Conservation (phyloP, 345 rosid genomes). For the Populus alba region DNA sequence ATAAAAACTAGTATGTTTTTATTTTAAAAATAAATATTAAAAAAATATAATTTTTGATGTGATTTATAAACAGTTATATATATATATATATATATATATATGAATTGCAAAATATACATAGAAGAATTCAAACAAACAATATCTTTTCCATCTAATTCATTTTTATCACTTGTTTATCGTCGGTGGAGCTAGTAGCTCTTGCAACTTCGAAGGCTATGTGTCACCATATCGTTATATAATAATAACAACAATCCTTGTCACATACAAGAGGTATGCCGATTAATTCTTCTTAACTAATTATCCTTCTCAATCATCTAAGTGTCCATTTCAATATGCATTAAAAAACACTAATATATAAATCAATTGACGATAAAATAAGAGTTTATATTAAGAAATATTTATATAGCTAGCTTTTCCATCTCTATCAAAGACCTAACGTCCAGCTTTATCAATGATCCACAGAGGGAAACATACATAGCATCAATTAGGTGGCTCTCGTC, state of each 20-base stretch:
- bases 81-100: no score
- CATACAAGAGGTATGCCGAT: not conserved
- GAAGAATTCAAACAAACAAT: no score
- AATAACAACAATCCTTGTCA: not conserved
- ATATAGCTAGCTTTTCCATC: not conserved
- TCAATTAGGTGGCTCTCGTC: not conserved
- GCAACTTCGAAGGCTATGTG: not conserved
- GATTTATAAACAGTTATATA: no score
- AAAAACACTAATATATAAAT: not conserved
- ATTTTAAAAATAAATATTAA: no score
- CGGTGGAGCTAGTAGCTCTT: no score
- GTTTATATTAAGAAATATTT: not conserved
- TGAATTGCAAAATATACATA: no score
- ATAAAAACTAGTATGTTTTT: no score
- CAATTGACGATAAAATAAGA: not conserved
- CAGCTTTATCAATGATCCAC: not conserved
- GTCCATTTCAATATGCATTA: not conserved
- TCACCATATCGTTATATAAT: not conserved
- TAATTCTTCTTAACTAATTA: not conserved
- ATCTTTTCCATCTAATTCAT: no score
- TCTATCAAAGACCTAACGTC: slow-evolving; percentile 10
- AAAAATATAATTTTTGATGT: no score
- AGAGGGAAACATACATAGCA: not conserved
- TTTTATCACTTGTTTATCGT: no score
- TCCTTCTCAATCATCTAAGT: not conserved